Evolutionary conservation across 2,329 filamentous ascomycete genomes (phyloP), one percentile per base, ranked within the genome.

Genomic region (Epichloe bromicola): DNA sequence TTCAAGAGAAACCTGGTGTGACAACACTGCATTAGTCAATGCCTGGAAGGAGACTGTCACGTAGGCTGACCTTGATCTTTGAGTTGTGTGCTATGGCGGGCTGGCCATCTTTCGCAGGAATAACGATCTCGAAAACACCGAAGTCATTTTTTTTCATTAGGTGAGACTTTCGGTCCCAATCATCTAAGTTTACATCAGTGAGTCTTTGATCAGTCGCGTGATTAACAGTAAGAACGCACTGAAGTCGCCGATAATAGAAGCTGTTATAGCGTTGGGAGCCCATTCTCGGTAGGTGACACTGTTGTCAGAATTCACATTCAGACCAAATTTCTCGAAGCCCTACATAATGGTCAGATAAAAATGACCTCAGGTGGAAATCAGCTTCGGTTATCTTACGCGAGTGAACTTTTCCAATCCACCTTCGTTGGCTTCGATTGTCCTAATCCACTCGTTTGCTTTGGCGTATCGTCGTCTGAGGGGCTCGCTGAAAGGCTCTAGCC

Each of bases 221-320:
- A 4, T 15, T 15, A n/a, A 19, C n/a, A n/a, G 17, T 23, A n/a
- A 10, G 7, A 23, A 65, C 82, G 58, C 73, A 90, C 86, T 98
- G 75, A 97, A 98, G 60, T 97, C 93, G 55, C 93, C 93, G 59
- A 95, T 85, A 49, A 98, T 77, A 65, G 83, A 89, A 47, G 93
- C 93, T 62, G 86, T 76, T 40, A 80, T 74, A 50, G 89, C 91
- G 72, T 89, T 94, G 26, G 93, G 90, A 1, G 93, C 93, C 93
- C 93, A 98, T 76, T 98, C 93, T 59, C 88, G 80, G 69, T 98
- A 98, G 52, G 77, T 74, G 58, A 98, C 88, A 66, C 90, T 89
- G 66, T 88, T 88, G 61, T 95, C 82, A 50, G 80, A 73, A 63
- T 84, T 77, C 54, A 93, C 83, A 58, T 87, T 88, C 68, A 98